Percentiles rank a stretch among this genome's conserved stretches.
These are phyloP conservation scores for Neurospora sp. DNA, from an alignment of 495 filamentous ascomycete genomes.

Conservation along the genomic window DNA sequence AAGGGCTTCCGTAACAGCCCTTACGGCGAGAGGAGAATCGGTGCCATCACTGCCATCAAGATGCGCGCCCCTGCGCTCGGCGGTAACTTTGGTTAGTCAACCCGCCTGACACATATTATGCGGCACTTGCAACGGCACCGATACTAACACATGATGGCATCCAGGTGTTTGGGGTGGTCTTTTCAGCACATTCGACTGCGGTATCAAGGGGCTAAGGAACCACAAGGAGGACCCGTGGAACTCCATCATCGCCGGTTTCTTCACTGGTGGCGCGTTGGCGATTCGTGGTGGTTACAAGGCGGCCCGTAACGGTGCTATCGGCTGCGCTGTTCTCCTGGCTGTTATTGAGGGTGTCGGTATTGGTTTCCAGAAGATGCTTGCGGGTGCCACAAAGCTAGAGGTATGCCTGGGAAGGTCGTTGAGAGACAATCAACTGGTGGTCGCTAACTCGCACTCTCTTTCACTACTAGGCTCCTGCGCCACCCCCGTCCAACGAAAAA, in stretches of 20 bases:
- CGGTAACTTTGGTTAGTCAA: slow-evolving; percentile 73
- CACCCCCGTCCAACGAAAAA: slow-evolving; percentile 26
- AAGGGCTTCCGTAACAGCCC: slow-evolving; percentile 87
- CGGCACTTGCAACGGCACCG: neutral
- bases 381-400: slow-evolving; percentile 81
- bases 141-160: neutral
- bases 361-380: slow-evolving; percentile 93
- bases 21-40: slow-evolving; percentile 90
- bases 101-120: neutral
- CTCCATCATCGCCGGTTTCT: slow-evolving; percentile 91
- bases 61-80: slow-evolving; percentile 89
- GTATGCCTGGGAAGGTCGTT: slow-evolving; percentile 24
- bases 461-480: slow-evolving; percentile 23
- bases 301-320: slow-evolving; percentile 87
- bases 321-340: slow-evolving; percentile 83
- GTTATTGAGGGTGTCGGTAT: slow-evolving; percentile 98
- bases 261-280: slow-evolving; percentile 87
- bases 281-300: slow-evolving; percentile 82
- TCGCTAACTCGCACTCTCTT: neutral
- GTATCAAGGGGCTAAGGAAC: slow-evolving; percentile 88
- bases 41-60: slow-evolving; percentile 94
- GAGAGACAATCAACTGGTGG: neutral
- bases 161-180: slow-evolving; percentile 75
- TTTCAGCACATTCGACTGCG: slow-evolving; percentile 91
- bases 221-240: slow-evolving; percentile 93